phyloP scores from a whole-genome alignment of 306 rosid genomes.

The Vigna angularis region DNA sequence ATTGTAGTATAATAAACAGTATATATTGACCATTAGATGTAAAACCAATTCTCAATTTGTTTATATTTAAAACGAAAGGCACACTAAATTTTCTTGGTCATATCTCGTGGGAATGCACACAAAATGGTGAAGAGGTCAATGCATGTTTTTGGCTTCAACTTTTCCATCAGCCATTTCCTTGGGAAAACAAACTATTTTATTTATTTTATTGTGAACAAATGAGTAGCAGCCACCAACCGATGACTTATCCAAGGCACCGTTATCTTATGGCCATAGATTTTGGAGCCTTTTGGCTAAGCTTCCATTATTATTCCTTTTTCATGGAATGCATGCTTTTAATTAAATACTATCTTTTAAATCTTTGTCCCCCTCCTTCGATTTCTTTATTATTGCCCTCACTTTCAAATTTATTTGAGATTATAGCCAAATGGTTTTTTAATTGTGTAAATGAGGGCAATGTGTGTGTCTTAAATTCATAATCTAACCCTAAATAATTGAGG shows the following conservation, averaged over 20 bases:
- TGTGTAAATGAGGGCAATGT: slow-evolving; percentile 39
- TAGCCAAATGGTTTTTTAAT: slow-evolving; percentile 22
- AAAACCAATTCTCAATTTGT: too few species aligned
- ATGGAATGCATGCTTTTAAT: slow-evolving; percentile 44
- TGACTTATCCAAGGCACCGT: slow-evolving; percentile 45
- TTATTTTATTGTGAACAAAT: slow-evolving; percentile 36
- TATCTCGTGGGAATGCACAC: slow-evolving; percentile 46
- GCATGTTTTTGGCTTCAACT: slow-evolving; percentile 42
- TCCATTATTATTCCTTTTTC: slow-evolving; percentile 46
- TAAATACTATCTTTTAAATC: slow-evolving; percentile 39
- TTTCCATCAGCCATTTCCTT: slow-evolving; percentile 31
- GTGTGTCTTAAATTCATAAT: slow-evolving; percentile 10
- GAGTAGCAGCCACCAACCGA: slow-evolving; percentile 27
- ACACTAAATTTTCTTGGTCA: slow-evolving; percentile 18
- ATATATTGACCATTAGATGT: too few species aligned
- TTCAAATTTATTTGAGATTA: slow-evolving; percentile 13
- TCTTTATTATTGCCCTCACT: slow-evolving; percentile 47
- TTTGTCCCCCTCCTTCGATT: slow-evolving; percentile 55
- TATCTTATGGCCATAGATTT: slow-evolving; percentile 43
- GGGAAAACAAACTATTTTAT: slow-evolving; percentile 20
- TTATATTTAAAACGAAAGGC: too few species aligned
- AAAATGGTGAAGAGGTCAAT: slow-evolving; percentile 60
- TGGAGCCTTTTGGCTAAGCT: slow-evolving; percentile 41
- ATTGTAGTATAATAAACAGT: too few species aligned
- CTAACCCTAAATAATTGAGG: background rate